Evolutionary conservation across 2,329 filamentous ascomycete genomes (phyloP).

Genomic region (Aspergillus sergii): DNA sequence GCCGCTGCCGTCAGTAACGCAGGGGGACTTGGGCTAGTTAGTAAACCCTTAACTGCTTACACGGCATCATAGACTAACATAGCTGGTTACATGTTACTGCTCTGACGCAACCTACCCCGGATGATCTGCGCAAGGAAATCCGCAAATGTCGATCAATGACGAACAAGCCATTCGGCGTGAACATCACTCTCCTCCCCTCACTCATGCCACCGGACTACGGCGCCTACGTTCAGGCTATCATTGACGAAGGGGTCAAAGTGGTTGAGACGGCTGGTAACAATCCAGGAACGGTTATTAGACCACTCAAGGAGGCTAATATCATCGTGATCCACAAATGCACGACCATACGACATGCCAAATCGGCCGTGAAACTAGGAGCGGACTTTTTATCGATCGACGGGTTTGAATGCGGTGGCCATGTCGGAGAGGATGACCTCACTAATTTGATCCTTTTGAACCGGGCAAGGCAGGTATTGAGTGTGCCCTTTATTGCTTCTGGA

Average conservation of each 20-base stretch:
- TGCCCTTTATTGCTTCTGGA: background rate
- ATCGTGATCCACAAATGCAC: slow-evolving; percentile 67
- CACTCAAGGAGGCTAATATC: slow-evolving; percentile 77
- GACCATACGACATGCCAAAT: slow-evolving; percentile 87
- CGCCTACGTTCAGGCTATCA: slow-evolving; percentile 87
- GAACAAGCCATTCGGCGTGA: slow-evolving; percentile 75
- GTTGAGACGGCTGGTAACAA: slow-evolving; percentile 92
- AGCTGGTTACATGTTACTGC: slow-evolving; percentile 48
- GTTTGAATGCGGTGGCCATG: slow-evolving; percentile 86
- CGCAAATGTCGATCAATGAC: slow-evolving; percentile 75
- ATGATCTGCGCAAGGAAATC: slow-evolving; percentile 92
- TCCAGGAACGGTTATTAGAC: slow-evolving; percentile 84
- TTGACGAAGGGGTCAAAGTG: slow-evolving; percentile 88
- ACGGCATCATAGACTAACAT: background rate
- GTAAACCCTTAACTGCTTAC: slow-evolving; percentile 11
- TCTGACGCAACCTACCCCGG: slow-evolving; percentile 87
- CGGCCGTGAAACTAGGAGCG: slow-evolving; percentile 88
- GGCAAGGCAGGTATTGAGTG: background rate
- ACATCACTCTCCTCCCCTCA: slow-evolving; percentile 89
- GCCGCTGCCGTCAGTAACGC: slow-evolving; percentile 58
- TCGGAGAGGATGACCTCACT: background rate
- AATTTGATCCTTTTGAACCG: background rate
- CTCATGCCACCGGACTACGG: slow-evolving; percentile 88
- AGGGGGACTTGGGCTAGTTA: slow-evolving; percentile 55
- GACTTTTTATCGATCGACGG: slow-evolving; percentile 97